Percentiles rank a stretch among this genome's conserved stretches.
These are phyloP conservation scores for Pythium grandisporangium DNA, from an alignment of 352 stramenopile species.

Conservation along the genomic window DNA sequence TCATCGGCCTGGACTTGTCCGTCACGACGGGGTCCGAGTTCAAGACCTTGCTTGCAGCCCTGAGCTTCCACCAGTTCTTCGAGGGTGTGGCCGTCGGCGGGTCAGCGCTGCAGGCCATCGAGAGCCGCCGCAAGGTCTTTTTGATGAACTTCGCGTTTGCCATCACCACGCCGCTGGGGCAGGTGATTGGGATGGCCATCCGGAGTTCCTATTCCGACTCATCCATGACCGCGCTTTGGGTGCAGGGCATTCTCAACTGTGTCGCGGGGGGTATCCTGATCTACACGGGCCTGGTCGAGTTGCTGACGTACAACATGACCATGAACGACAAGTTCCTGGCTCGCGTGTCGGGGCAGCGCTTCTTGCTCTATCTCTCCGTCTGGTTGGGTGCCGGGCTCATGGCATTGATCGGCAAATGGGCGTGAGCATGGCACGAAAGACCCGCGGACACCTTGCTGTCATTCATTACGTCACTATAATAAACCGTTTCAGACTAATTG, in stretches of 20 bases:
- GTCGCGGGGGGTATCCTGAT: conserved; percentile 59
- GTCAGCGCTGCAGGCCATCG: conserved; percentile 26
- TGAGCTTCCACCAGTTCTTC: conserved; percentile 78
- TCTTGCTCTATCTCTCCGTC: conserved; percentile 30
- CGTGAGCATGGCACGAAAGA: too few species aligned
- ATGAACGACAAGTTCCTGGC: conserved; percentile 48
- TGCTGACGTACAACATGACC: conserved; percentile 69
- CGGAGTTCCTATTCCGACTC: conserved; percentile 38
- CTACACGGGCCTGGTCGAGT: conserved; percentile 56
- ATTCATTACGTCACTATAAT: too few species aligned
- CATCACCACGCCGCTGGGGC: conserved; percentile 39
- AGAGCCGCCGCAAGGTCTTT: conserved; percentile 27
- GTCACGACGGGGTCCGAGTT: conserved; percentile 37
- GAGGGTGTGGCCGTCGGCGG: conserved; percentile 50
- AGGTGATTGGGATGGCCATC: conserved; percentile 50
- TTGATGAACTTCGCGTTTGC: conserved; percentile 40
- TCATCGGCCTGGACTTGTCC: conserved; percentile 54
- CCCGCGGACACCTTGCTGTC: too few species aligned
- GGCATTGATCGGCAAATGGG: conserved; percentile 66
- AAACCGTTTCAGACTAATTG: too few species aligned
- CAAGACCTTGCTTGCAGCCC: conserved; percentile 44
- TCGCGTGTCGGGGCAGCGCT: conserved; percentile 16
- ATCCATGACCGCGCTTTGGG: conserved; percentile 36
- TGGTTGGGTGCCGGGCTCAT: conserved; percentile 49
- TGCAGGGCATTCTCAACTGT: conserved; percentile 52